A percentile compares a stretch with the other conserved stretches of the same genome.
These are phyloP conservation scores for Kwoniella newhampshirensis DNA, from an alignment of 768 basidiomycete genomes.

Conservation along the genomic window DNA sequence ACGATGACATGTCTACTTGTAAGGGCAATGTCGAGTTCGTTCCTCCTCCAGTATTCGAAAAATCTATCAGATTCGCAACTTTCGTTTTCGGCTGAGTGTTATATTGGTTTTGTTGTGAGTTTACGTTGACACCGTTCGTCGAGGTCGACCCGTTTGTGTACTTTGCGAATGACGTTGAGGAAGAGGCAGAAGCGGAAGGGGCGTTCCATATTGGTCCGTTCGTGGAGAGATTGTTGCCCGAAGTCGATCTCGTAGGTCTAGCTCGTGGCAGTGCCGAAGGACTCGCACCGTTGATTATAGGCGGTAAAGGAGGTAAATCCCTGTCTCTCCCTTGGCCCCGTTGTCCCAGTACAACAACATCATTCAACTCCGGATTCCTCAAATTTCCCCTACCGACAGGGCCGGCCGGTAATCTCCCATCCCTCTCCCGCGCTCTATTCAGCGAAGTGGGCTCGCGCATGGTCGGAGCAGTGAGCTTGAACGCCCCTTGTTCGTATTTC, in stretches of 20 bases:
- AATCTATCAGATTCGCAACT: constrained; percentile 12
- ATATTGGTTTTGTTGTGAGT: too few relatives aligned
- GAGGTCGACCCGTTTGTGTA: constrained; percentile 1
- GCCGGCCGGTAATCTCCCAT: constrained; percentile 18
- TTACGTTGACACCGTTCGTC: not conserved
- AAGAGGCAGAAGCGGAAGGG: not conserved
- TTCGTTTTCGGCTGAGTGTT: constrained; percentile 1
- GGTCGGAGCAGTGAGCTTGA: too few relatives aligned
- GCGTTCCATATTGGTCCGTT: constrained; percentile 6
- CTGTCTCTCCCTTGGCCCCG: constrained; percentile 18
- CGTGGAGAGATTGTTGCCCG: constrained; percentile 4
- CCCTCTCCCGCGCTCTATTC: constrained; percentile 31
- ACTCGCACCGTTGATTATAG: not conserved
- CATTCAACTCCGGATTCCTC: constrained; percentile 44
- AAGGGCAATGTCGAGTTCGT: constrained; percentile 11
- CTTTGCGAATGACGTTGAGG: not conserved
- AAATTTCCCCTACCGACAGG: constrained; percentile 17
- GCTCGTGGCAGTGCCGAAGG: constrained; percentile 11
- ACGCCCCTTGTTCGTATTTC: constrained; percentile 56
- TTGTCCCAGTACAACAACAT: constrained; percentile 26
- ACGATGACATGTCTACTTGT: constrained; percentile 15
- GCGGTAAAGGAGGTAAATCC: constrained; percentile 40
- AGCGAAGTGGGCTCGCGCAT: constrained; percentile 32
- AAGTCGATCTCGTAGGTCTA: constrained; percentile 5
- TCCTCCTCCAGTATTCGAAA: constrained; percentile 1